Percentiles rank a stretch among this genome's conserved stretches.
These are phyloP conservation scores for Rhodotorula sp. DNA, from an alignment of 1,284 basidiomycete species.

Conservation along the genomic window DNA sequence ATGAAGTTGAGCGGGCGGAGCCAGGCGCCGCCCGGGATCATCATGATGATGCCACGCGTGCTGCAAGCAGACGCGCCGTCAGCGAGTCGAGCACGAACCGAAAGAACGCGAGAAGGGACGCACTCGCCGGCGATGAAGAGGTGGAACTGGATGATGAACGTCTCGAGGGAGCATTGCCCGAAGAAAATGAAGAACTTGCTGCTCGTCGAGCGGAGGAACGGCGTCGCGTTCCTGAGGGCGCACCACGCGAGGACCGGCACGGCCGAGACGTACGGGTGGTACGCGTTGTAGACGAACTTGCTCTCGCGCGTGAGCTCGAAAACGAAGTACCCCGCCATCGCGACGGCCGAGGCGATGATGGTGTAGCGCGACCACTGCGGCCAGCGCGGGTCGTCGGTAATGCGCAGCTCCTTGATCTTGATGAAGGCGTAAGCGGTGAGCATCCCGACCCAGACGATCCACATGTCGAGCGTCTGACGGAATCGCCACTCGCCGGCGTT, in stretches of 20 bases:
- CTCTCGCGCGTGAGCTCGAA: constrained; percentile 74
- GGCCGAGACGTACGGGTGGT: constrained; percentile 80
- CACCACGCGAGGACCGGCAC: constrained; percentile 75
- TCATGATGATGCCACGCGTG: constrained; percentile 76
- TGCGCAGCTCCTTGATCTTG: constrained; percentile 70
- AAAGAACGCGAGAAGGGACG: constrained; percentile 8
- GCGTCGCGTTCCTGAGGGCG: constrained; percentile 72
- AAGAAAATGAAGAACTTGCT: constrained; percentile 74
- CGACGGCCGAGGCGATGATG: constrained; percentile 58
- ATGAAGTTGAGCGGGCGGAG: constrained; percentile 75
- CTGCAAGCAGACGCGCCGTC: background rate
- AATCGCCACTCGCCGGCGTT: constrained; percentile 81
- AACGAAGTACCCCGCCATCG: constrained; percentile 72
- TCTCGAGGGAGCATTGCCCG: constrained; percentile 57
- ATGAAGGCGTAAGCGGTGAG: constrained; percentile 69
- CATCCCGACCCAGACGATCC: constrained; percentile 85
- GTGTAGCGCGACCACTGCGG: constrained; percentile 58
- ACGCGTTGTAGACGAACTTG: constrained; percentile 81
- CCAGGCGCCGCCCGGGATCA: constrained; percentile 67
- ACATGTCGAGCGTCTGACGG: constrained; percentile 80
- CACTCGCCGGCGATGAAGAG: constrained; percentile 79
- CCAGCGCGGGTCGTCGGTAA: constrained; percentile 73
- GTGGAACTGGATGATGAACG: constrained; percentile 76
- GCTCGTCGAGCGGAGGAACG: constrained; percentile 67
- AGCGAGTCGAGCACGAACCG: background rate